These are phyloP conservation scores for Coemansia sp. DNA, from an alignment of 192 early-diverging fungal species.

Conservation along the genomic window DNA sequence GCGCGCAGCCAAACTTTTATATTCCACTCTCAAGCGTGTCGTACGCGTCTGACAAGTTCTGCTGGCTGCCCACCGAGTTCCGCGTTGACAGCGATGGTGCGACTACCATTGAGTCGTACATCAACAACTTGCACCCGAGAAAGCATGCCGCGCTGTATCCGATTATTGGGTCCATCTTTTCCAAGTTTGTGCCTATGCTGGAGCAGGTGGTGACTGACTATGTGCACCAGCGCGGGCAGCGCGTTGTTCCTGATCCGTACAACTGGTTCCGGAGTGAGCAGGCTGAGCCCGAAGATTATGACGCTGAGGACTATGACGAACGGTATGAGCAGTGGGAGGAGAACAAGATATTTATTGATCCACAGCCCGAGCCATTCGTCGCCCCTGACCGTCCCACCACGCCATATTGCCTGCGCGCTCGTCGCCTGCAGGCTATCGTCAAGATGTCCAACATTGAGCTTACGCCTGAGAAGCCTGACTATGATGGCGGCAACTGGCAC, in stretches of 20 bases:
- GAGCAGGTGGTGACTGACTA: slow-evolving; percentile 57
- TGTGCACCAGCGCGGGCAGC: slow-evolving; percentile 2
- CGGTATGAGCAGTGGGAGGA: slow-evolving; percentile 27
- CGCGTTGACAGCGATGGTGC: slow-evolving; percentile 55
- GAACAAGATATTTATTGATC: slow-evolving; percentile 20
- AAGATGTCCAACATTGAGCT: slow-evolving; percentile 72
- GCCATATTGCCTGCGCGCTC: slow-evolving; percentile 42
- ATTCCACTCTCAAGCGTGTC: not conserved
- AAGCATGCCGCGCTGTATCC: slow-evolving; percentile 57
- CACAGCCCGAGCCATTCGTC: slow-evolving; percentile 45
- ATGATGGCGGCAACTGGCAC: slow-evolving; percentile 66
- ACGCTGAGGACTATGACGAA: slow-evolving; percentile 24
- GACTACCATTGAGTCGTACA: slow-evolving; percentile 61
- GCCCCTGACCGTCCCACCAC: slow-evolving; percentile 25
- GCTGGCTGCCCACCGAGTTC: slow-evolving; percentile 72
- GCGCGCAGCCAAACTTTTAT: not conserved
- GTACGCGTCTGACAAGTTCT: slow-evolving; percentile 19
- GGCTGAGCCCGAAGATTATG: slow-evolving; percentile 15
- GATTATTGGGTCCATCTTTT: slow-evolving; percentile 57
- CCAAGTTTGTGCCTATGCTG: slow-evolving; percentile 65
- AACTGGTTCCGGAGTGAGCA: slow-evolving; percentile 26
- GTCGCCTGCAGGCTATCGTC: slow-evolving; percentile 64
- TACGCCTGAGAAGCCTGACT: slow-evolving; percentile 65
- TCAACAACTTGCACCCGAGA: slow-evolving; percentile 72
- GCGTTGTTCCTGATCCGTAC: slow-evolving; percentile 19